Percentiles rank a stretch among this genome's conserved stretches.
Conservation (phyloP, 108 stramenopile genomes). For the Schizochytrium sp. region DNA sequence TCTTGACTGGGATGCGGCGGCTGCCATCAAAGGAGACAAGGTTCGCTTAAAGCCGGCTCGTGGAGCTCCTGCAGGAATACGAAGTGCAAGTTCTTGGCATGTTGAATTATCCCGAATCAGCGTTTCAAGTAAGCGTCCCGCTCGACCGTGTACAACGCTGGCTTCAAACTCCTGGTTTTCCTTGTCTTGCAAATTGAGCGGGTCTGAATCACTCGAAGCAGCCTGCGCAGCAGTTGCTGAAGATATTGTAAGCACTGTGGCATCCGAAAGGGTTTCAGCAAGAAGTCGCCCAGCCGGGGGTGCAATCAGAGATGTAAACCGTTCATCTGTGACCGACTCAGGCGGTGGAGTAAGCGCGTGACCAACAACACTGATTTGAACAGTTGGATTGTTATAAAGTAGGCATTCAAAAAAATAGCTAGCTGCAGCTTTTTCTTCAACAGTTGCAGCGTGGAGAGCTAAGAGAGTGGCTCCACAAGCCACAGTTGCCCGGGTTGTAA, state of each 20-base stretch:
- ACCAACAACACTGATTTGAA: constrained; percentile 36
- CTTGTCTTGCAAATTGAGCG: background rate
- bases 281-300: constrained; percentile 30
- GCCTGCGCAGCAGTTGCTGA: background rate
- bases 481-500: constrained; percentile 14
- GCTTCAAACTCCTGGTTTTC: constrained; percentile 1
- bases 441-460: background rate
- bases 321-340: background rate
- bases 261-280: constrained; percentile 9
- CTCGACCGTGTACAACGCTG: constrained; percentile 21
- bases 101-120: background rate
- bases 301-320: background rate
- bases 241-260: background rate
- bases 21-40: background rate
- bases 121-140: background rate
- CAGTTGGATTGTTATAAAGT: constrained; percentile 27
- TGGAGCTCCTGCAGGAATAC: constrained; percentile 20
- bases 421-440: constrained; percentile 50
- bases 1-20: background rate
- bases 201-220: background rate
- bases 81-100: constrained; percentile 46
- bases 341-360: constrained; percentile 48
- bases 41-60: constrained; percentile 24
- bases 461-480: background rate
- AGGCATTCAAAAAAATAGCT: constrained; percentile 50